These are phyloP conservation scores for Boletus rubropictus DNA, from an alignment of 768 basidiomycete species.

Conservation along the genomic window DNA sequence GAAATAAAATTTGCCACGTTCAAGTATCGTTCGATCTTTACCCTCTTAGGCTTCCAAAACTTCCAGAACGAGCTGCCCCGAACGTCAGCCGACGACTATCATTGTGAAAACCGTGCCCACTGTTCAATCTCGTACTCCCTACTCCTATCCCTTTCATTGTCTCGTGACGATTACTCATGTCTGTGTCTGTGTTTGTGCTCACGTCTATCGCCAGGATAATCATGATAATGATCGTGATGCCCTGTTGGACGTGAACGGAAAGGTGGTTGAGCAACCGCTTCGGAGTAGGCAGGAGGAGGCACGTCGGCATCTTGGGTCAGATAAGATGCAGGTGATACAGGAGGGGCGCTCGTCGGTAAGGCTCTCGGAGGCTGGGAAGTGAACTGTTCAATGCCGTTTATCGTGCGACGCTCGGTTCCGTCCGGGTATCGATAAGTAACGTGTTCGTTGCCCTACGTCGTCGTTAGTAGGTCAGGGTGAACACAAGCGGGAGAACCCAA, in stretches of 20 bases:
- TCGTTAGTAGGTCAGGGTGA: neutral
- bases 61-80: conserved; percentile 9
- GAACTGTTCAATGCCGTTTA: conserved; percentile 59
- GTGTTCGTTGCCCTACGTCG: conserved; percentile 66
- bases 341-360: conserved; percentile 5
- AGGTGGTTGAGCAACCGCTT: conserved; percentile 8
- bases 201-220: conserved; percentile 8
- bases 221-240: conserved; percentile 11
- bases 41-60: conserved; percentile 10
- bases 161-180: conserved; percentile 7
- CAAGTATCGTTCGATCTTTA: neutral
- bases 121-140: conserved; percentile 2
- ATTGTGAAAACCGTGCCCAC: conserved; percentile 1
- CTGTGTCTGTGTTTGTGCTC: conserved; percentile 13
- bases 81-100: conserved; percentile 3
- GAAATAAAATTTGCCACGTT: neutral
- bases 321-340: neutral
- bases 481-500: neutral
- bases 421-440: conserved; percentile 60
- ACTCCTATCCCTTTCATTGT: conserved; percentile 6
- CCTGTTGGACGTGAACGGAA: conserved; percentile 18
- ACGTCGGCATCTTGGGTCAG: neutral
- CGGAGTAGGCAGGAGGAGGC: conserved; percentile 23
- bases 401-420: conserved; percentile 56
- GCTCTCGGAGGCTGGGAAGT: conserved; percentile 10